phyloP scores from a whole-genome alignment of 2,329 filamentous ascomycete genomes.

The Bipolaris victoriae region DNA sequence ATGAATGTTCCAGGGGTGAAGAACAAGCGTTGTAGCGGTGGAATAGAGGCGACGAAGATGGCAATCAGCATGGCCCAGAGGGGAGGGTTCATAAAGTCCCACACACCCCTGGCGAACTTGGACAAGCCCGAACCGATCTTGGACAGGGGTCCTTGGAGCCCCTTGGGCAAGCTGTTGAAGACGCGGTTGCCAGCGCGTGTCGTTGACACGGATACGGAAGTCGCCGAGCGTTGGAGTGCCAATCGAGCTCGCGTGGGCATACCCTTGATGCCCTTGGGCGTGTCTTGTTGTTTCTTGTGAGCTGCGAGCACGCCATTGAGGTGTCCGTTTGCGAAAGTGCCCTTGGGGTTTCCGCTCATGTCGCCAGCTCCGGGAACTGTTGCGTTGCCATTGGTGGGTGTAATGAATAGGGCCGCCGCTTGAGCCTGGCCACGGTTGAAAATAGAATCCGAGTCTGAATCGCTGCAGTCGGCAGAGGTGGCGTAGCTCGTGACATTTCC shows the following conservation, averaged over 20 bases:
- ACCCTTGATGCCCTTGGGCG: slow-evolving; percentile 44
- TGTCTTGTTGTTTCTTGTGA: slow-evolving; percentile 28
- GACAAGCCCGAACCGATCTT: slow-evolving; percentile 49
- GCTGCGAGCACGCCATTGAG: slow-evolving; percentile 41
- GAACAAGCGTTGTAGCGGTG: slow-evolving; percentile 80
- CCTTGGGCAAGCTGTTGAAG: slow-evolving; percentile 60
- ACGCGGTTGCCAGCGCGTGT: slow-evolving; percentile 43
- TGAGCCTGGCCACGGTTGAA: slow-evolving; percentile 40
- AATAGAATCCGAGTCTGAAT: slow-evolving; percentile 36
- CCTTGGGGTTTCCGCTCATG: slow-evolving; percentile 47
- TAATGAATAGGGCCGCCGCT: slow-evolving; percentile 43
- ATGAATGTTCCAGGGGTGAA: slow-evolving; percentile 89
- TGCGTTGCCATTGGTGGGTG: slow-evolving; percentile 58
- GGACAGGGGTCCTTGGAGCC: slow-evolving; percentile 59
- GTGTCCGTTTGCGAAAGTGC: slow-evolving; percentile 43
- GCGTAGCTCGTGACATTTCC: slow-evolving; percentile 54
- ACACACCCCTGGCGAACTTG: slow-evolving; percentile 70
- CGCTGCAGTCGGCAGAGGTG: slow-evolving; percentile 38
- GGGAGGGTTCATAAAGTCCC: slow-evolving; percentile 97
- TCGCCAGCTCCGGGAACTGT: slow-evolving; percentile 48
- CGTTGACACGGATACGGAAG: slow-evolving; percentile 34
- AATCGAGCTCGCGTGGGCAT: slow-evolving; percentile 40
- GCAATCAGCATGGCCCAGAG: slow-evolving; percentile 95
- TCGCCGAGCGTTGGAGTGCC: slow-evolving; percentile 26
- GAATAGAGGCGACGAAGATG: slow-evolving; percentile 89